Conservation (phyloP, 2,329 filamentous ascomycete species). For the Emergomyces orientalis region DNA sequence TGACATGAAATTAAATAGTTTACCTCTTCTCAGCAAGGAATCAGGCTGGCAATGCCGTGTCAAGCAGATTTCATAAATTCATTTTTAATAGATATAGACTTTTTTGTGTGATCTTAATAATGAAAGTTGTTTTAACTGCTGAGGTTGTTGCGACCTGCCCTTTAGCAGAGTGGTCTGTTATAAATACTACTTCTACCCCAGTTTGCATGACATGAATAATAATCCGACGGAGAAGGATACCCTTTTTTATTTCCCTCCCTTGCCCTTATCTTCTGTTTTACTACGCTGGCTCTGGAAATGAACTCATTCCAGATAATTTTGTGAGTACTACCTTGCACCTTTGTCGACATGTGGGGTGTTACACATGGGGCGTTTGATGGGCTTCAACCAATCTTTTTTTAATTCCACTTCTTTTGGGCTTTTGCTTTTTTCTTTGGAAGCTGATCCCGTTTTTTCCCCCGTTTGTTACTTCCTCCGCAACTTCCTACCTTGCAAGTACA, state of each 20-base stretch:
- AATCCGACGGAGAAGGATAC: background rate
- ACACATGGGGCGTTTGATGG: background rate
- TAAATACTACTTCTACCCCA: background rate
- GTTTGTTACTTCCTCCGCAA: background rate
- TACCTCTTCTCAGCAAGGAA: slow-evolving; percentile 69
- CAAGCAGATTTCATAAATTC: slow-evolving; percentile 55
- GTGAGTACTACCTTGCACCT: background rate
- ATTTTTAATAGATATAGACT: slow-evolving; percentile 11
- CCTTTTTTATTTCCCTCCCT: background rate
- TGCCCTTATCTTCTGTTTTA: background rate
- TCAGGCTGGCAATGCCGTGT: slow-evolving; percentile 89
- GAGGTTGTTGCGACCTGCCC: background rate
- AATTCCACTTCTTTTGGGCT: background rate
- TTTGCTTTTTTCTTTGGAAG: background rate
- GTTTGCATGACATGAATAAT: background rate
- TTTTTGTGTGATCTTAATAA: slow-evolving; percentile 2
- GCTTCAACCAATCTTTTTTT: background rate
- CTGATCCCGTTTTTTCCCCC: background rate
- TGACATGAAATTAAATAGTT: slow-evolving; percentile 42
- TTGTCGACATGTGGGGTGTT: too few relatives aligned
- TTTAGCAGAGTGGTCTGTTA: background rate
- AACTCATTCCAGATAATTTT: background rate
- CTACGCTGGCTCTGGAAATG: background rate
- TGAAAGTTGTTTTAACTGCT: background rate
- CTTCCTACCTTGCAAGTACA: background rate